Evolutionary conservation across 2,329 filamentous ascomycete genomes (phyloP).

Genomic region (Hortaea sp.): DNA sequence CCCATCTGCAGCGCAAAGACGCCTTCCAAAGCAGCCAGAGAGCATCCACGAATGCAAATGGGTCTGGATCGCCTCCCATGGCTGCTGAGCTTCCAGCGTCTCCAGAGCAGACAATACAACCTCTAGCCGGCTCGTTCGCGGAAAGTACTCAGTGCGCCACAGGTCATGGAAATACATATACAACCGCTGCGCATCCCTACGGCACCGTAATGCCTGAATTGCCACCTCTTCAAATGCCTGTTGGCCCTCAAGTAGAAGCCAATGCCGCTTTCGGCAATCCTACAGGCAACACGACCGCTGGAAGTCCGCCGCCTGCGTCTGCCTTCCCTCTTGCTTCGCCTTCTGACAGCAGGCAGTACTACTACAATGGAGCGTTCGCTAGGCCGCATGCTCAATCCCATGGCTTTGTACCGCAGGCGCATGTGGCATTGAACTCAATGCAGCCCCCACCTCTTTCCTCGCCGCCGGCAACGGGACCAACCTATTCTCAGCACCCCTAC

Average conservation of each 20-base stretch:
- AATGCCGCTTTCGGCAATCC: conserved; percentile 1
- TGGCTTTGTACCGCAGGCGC: conserved; percentile 8
- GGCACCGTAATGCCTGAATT: neutral
- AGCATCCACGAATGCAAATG: conserved; percentile 4
- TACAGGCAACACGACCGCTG: neutral
- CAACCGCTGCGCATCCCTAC: neutral
- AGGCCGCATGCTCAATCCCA: conserved; percentile 8
- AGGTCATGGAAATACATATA: neutral
- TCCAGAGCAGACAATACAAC: conserved; percentile 1
- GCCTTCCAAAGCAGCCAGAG: conserved; percentile 44
- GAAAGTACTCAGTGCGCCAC: neutral
- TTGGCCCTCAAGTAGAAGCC: conserved; percentile 1
- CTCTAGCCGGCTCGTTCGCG: neutral
- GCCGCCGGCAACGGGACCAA: conserved; percentile 5
- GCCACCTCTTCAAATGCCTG: neutral
- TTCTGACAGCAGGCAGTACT: conserved; percentile 11
- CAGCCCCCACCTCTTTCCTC: conserved; percentile 15
- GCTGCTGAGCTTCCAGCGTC: conserved; percentile 11
- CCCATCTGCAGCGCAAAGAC: conserved; percentile 65
- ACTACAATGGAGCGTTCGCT: conserved; percentile 12
- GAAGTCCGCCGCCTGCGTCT: neutral
- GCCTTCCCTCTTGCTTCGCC: conserved; percentile 4
- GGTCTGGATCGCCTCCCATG: conserved; percentile 8
- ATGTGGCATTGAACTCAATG: conserved; percentile 14
- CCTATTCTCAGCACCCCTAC: conserved; percentile 15